Conservation (phyloP, 495 filamentous ascomycete genomes). For the Tuber magnatum region DNA sequence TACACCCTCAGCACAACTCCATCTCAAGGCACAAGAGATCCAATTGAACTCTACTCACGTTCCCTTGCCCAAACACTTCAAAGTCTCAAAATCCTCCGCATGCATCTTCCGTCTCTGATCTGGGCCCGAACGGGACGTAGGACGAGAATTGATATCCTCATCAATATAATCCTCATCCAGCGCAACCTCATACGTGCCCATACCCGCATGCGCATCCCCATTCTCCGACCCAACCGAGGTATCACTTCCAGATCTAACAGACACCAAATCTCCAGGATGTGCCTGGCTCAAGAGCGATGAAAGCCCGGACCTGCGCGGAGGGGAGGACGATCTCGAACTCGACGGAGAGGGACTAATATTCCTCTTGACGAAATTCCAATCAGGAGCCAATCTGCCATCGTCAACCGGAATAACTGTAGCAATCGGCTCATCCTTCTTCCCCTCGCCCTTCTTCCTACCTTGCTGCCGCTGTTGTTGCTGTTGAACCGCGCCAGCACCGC, state of each 20-base stretch:
- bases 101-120: conserved; percentile 65
- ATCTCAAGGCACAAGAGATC: background rate
- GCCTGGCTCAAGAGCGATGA: conserved; percentile 33
- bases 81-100: conserved; percentile 75
- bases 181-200: conserved; percentile 80
- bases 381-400: conserved; percentile 15
- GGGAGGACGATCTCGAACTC: conserved; percentile 43
- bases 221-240: conserved; percentile 55
- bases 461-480: conserved; percentile 1
- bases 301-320: conserved; percentile 33
- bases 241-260: conserved; percentile 44
- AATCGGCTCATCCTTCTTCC: background rate
- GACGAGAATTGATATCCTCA: conserved; percentile 50
- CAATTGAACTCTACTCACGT: conserved; percentile 43
- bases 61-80: conserved; percentile 96
- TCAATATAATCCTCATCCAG: conserved; percentile 84
- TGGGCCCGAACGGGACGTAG: conserved; percentile 35
- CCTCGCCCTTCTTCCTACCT: conserved; percentile 19
- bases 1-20: conserved; percentile 9
- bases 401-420: background rate
- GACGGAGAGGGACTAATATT: conserved; percentile 19
- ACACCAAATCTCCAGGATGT: conserved; percentile 35
- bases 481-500: background rate
- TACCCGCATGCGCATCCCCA: conserved; percentile 47
- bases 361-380: conserved; percentile 34